Evolutionary conservation across 441 rosid genomes (phyloP).

Genomic region (Arabidopsis hybrid): DNA sequence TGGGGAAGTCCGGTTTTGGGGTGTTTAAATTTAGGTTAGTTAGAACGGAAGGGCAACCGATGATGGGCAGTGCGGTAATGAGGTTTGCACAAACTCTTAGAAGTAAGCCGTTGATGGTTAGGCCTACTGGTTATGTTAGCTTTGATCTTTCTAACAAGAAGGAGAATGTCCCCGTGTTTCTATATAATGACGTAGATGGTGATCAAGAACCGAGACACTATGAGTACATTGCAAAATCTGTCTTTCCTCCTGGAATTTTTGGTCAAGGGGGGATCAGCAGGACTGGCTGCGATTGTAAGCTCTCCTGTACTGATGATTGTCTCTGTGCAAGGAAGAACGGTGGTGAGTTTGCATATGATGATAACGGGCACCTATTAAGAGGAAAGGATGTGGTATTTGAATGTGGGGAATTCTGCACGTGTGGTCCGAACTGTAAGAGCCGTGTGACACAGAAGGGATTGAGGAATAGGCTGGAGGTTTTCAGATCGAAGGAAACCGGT

Average conservation of each 20-base stretch:
- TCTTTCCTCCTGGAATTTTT: slow-evolving; percentile 55
- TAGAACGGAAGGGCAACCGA: slow-evolving; percentile 80
- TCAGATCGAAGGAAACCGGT: slow-evolving; percentile 78
- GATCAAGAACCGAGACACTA: slow-evolving; percentile 69
- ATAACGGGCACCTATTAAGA: slow-evolving; percentile 64
- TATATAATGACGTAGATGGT: slow-evolving; percentile 79
- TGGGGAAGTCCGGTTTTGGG: slow-evolving; percentile 85
- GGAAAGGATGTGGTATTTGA: slow-evolving; percentile 85
- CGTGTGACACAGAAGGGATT: slow-evolving; percentile 79
- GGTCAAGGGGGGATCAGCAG: slow-evolving; percentile 43
- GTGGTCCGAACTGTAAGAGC: slow-evolving; percentile 71
- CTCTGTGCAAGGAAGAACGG: slow-evolving; percentile 81
- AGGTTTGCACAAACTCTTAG: slow-evolving; percentile 64
- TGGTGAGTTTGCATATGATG: slow-evolving; percentile 78
- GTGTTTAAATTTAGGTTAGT: slow-evolving; percentile 71
- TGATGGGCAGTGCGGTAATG: slow-evolving; percentile 76
- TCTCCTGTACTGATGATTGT: slow-evolving; percentile 72
- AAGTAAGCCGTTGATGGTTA: slow-evolving; percentile 54
- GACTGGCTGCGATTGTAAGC: slow-evolving; percentile 66
- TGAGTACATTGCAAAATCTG: slow-evolving; percentile 66
- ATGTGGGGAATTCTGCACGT: slow-evolving; percentile 76
- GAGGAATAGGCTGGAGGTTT: slow-evolving; percentile 75
- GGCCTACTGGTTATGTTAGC: slow-evolving; percentile 73
- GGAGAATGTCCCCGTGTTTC: slow-evolving; percentile 66
- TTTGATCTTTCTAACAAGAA: slow-evolving; percentile 68